These are phyloP conservation scores for Vanrija sp. DNA, from an alignment of 1,284 basidiomycete species.

Conservation along the genomic window DNA sequence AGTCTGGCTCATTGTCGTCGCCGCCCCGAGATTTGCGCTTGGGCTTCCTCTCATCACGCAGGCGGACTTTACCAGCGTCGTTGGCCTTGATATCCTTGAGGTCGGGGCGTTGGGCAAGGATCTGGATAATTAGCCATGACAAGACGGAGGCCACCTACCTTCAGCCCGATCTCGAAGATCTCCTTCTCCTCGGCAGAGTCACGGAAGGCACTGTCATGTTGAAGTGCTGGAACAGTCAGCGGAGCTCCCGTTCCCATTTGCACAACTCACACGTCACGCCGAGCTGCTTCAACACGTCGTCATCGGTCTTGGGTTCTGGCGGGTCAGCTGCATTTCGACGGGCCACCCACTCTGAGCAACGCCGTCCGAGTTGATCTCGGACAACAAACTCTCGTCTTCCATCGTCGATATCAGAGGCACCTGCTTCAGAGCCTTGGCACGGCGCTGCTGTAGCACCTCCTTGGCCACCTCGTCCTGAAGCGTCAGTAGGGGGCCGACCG, in stretches of 20 bases:
- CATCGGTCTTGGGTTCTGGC: slow-evolving; percentile 7
- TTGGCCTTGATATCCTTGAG: slow-evolving; percentile 33
- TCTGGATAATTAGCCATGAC: slow-evolving; percentile 11
- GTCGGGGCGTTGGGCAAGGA: slow-evolving; percentile 27
- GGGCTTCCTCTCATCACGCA: neutral
- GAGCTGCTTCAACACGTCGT: slow-evolving; percentile 24
- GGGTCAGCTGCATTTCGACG: too few species aligned
- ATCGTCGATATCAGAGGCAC: neutral
- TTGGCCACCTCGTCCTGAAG: slow-evolving; percentile 2
- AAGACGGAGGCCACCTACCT: slow-evolving; percentile 18
- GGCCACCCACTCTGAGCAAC: neutral
- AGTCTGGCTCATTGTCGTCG: neutral
- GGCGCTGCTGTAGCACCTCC: slow-evolving; percentile 20
- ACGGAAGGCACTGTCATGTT: slow-evolving; percentile 33
- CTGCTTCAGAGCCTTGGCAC: neutral
- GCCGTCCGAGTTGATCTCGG: slow-evolving; percentile 11
- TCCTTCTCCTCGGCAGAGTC: slow-evolving; percentile 38
- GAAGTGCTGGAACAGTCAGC: slow-evolving; percentile 3
- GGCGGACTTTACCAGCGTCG: slow-evolving; percentile 29
- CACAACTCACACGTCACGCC: slow-evolving; percentile 24
- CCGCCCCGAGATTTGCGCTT: neutral
- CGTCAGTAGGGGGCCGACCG: neutral
- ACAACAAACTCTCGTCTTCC: slow-evolving; percentile 1
- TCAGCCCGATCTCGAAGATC: slow-evolving; percentile 39
- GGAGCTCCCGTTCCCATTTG: rapidly evolving